Base-by-base conservation (phyloP, 495 filamentous ascomycete genomes). In the Hypomontagnella submonticulosa region DNA sequence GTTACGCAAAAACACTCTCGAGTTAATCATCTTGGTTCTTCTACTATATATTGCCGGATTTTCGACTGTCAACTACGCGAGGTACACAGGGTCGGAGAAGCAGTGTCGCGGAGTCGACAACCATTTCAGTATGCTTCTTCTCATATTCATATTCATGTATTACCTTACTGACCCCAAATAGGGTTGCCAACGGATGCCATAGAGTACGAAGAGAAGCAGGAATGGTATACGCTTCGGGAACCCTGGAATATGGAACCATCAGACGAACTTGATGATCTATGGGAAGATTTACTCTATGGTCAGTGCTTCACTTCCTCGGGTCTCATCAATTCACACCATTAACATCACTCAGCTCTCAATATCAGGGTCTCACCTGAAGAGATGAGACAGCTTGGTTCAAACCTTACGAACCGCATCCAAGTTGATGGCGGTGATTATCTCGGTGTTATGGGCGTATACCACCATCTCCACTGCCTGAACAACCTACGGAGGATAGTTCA, bases 401-500 rank as follows among this genome's bases (percentile, higher is more conserved):
- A 73, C 48, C 67, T 61, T 23, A 69, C 59, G 0, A 69, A 73
- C 6, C 57, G 71, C 1, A 54, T 64, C 11, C 70, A 71, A 19
- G 48, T 72, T 9, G 66, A 68, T 12, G 66, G 63, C 19, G 73
- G 70, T 2, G 70, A 75, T 32, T 74, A 76, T 48, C 37, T 74
- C 15, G 75, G 58, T 2, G 70, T 66, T 46, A 7, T 78, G 27
- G 71, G 71, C 8, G 75, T 77, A 4, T 72, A 68, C 40, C 76
- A 78, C 42, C 57, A 73, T 23, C 37, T 77, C 0, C 76, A 78
- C 50, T 78, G 76, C 30, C 53, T 76, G 8, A 69, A 73, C 36
- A 69, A 64, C 23, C 61, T 71, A 4, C 65, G 71, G 20, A 50
- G 53, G 16, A 11, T 67, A 12, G 27, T 73, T 0, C 59, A 63